These are phyloP conservation scores for Tricholoma bakamatsutake DNA, from an alignment of 768 basidiomycete genomes.

Conservation along the genomic window DNA sequence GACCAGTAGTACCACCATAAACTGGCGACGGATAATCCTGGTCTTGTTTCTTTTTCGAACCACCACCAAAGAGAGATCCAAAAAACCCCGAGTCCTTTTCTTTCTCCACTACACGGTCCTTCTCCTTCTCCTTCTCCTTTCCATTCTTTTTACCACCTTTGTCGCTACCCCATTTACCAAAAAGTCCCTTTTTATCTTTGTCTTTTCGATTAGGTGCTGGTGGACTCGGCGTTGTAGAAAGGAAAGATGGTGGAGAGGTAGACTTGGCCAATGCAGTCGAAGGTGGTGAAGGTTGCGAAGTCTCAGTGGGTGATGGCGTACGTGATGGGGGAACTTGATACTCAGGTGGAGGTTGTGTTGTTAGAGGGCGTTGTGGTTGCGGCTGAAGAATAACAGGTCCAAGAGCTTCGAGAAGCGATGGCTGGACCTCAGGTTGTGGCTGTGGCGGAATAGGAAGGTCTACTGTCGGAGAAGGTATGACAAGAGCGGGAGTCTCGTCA, in stretches of 20 bases:
- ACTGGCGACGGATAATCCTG: constrained; percentile 29
- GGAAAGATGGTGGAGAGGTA: constrained; percentile 25
- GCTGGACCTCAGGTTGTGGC: constrained; percentile 23
- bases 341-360: constrained; percentile 33
- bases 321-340: constrained; percentile 36
- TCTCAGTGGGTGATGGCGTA: constrained; percentile 53
- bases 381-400: constrained; percentile 57
- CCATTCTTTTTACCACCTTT: constrained; percentile 52
- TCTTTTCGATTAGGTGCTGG: constrained; percentile 48
- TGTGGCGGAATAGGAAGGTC: constrained; percentile 13
- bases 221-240: constrained; percentile 24
- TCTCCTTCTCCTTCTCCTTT: constrained; percentile 16
- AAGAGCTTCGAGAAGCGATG: constrained; percentile 28
- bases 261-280: constrained; percentile 21
- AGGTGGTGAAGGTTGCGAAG: constrained; percentile 16
- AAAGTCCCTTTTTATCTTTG: constrained; percentile 69
- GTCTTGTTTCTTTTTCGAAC: constrained; percentile 85
- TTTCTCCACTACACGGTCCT: constrained; percentile 35
- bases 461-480: constrained; percentile 17
- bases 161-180: constrained; percentile 63
- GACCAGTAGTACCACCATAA: constrained; percentile 49
- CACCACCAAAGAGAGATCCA: constrained; percentile 81
- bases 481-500: constrained; percentile 22
- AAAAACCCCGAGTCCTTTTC: constrained; percentile 86
- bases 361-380: constrained; percentile 50